Percentiles rank a stretch among this genome's conserved stretches.
These are phyloP conservation scores for Bryum argenteum DNA, from an alignment of 225 moss, liverwort and hornwort species.

Conservation along the genomic window DNA sequence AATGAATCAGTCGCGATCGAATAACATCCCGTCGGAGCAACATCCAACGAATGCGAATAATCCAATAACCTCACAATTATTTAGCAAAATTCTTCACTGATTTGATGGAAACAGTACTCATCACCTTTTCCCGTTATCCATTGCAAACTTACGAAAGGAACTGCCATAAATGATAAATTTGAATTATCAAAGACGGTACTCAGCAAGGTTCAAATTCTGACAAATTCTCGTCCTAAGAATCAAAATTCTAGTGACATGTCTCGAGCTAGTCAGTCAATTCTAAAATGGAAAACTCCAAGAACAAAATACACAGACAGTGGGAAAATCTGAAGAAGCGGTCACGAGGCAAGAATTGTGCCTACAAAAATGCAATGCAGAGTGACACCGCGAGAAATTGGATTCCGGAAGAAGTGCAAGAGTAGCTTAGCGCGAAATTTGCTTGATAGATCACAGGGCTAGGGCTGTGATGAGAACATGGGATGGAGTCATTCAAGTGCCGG, in stretches of 20 bases:
- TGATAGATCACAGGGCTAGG: background rate
- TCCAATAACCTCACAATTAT: background rate
- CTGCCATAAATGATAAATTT: background rate
- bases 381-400: background rate
- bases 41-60: background rate
- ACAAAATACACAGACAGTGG: background rate
- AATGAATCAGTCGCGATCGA: background rate
- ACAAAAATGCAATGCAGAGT: background rate
- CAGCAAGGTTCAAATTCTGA: background rate
- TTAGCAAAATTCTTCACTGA: slow-evolving; percentile 46
- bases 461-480: background rate
- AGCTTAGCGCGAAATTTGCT: background rate
- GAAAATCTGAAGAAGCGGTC: background rate
- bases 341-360: background rate
- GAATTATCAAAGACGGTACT: no score
- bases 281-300: background rate
- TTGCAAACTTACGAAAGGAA: no score
- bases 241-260: background rate
- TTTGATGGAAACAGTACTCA: slow-evolving; percentile 44
- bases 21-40: background rate
- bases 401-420: background rate
- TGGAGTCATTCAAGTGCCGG: background rate
- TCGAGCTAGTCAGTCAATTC: no score
- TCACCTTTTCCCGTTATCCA: no score
- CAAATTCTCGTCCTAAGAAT: background rate